Base-by-base conservation (phyloP, 306 rosid genomes). In the Trifolium fragiferum region DNA sequence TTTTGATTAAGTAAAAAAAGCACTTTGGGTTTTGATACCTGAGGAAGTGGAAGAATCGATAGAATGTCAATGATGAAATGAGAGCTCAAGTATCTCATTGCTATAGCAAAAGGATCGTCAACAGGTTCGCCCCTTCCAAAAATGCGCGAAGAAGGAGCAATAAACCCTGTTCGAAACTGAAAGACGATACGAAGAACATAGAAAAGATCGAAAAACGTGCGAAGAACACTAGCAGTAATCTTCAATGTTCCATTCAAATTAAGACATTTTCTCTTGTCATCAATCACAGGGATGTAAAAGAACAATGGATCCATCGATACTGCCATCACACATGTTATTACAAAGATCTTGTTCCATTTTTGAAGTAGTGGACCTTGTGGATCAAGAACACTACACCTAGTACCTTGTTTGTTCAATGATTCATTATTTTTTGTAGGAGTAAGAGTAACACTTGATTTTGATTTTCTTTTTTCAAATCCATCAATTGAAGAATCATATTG, bases 21-120 rank as follows among this genome's bases (percentile, higher is more conserved):
- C 11, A 53, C 38, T 63, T 47, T 10, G 9, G 8, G 40, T 68
- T 64, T 19, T 35, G 41, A 70, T 85, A 94, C 99, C 93, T 95
- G 99, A 64, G 98, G 99, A 53, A 90, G 77, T 57, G 99, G 99
- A 80, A 95, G 73, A 74, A 95, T 81, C 43, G 99, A 84, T 11
- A 95, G 81, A 78, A 95, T 50, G 76, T 95, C 99, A 55, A 94
- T 79, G 71, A 88, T 70, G 83, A 95, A 95, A 82, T 84, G 44
- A 0, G 98, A 79, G 15, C 63, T 76, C 20, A 94, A 53, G 82
- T 94, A 94, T 87, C 89, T 87, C 73, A 74, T 89, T 41, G 87
- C 87, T 69, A 94, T 94, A 55, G 88, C 87, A 10, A 20, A 1
- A 37, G 77, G 79, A 79, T 95, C 93, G 25, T 68, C 72, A 63